Conservation (phyloP, 805 yeast species). For the Starmerella khaoyaiensis region DNA sequence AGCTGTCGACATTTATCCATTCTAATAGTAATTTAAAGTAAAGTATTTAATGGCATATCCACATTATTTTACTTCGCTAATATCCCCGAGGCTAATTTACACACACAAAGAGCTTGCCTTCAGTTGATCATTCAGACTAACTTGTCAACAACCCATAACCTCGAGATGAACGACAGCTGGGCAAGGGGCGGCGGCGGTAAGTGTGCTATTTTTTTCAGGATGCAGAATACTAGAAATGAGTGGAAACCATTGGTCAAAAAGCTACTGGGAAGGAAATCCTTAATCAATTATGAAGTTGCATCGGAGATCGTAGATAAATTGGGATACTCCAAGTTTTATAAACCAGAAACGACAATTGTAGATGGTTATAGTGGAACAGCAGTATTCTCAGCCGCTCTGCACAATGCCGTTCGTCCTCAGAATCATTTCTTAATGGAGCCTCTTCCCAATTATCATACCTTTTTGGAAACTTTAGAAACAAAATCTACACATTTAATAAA, state of each 20-base stretch:
- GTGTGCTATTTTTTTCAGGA: too few relatives aligned
- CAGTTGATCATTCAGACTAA: too few relatives aligned
- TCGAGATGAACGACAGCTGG: too few relatives aligned
- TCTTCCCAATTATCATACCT: conserved; percentile 27
- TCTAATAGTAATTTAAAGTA: too few relatives aligned
- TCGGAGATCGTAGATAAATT: conserved; percentile 37
- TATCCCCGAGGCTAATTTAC: too few relatives aligned
- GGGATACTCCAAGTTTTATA: conserved; percentile 30
- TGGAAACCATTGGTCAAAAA: conserved; percentile 18
- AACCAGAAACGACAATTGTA: conserved; percentile 22
- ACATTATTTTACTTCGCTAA: too few relatives aligned
- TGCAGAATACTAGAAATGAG: conserved; percentile 20
- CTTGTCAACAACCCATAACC: too few relatives aligned
- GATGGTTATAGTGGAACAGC: conserved; percentile 34
- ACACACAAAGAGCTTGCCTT: too few relatives aligned
- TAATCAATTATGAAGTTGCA: conserved; percentile 23
- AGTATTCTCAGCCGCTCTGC: conserved; percentile 48
- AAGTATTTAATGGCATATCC: too few relatives aligned
- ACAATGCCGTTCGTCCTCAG: conserved; percentile 46
- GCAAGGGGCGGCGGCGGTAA: too few relatives aligned
- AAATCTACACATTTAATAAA: conserved; percentile 21
- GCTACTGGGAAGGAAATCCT: conserved; percentile 22
- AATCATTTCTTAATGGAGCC: conserved; percentile 54
- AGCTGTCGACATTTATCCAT: too few relatives aligned
- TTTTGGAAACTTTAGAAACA: conserved; percentile 15